Evolutionary conservation across 805 yeast species (phyloP).

Genomic region (Kuraishia molischiana): DNA sequence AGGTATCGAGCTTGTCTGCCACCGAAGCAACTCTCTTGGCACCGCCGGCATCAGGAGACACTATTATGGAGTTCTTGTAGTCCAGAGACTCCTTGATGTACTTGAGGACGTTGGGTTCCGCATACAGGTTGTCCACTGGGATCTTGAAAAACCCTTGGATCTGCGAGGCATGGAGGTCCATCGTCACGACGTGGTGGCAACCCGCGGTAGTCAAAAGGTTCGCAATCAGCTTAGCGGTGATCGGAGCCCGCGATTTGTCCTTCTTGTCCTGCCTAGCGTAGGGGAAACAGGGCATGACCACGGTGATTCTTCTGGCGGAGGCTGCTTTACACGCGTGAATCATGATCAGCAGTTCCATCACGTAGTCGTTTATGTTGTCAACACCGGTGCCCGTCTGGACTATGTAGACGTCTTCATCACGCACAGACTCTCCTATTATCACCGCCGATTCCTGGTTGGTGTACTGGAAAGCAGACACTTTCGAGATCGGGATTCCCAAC

Average conservation of each 20-base stretch:
- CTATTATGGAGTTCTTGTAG: constrained; percentile 57
- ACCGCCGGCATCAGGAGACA: constrained; percentile 98
- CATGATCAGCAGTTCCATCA: constrained; percentile 83
- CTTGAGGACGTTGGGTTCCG: constrained; percentile 83
- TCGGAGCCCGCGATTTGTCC: constrained; percentile 93
- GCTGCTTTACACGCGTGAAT: constrained; percentile 95
- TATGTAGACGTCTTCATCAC: constrained; percentile 85
- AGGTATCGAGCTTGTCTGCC: constrained; percentile 86
- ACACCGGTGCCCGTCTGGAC: constrained; percentile 82
- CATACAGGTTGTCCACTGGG: constrained; percentile 93
- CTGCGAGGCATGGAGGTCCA: constrained; percentile 96
- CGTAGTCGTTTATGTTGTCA: constrained; percentile 63
- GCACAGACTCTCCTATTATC: constrained; percentile 74
- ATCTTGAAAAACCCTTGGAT: constrained; percentile 94
- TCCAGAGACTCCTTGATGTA: constrained; percentile 62
- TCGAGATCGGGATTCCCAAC: constrained; percentile 59
- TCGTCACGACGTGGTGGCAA: constrained; percentile 88
- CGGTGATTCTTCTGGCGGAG: constrained; percentile 88
- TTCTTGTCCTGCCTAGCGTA: constrained; percentile 97
- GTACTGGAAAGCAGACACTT: constrained; percentile 75
- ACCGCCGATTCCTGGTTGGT: constrained; percentile 87
- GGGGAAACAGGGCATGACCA: constrained; percentile 91
- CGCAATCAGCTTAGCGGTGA: constrained; percentile 90
- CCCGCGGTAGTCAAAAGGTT: constrained; percentile 90
- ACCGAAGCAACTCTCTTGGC: constrained; percentile 94